phyloP scores from a whole-genome alignment of 2,329 filamentous ascomycete genomes.

The Hypocreales sp. region DNA sequence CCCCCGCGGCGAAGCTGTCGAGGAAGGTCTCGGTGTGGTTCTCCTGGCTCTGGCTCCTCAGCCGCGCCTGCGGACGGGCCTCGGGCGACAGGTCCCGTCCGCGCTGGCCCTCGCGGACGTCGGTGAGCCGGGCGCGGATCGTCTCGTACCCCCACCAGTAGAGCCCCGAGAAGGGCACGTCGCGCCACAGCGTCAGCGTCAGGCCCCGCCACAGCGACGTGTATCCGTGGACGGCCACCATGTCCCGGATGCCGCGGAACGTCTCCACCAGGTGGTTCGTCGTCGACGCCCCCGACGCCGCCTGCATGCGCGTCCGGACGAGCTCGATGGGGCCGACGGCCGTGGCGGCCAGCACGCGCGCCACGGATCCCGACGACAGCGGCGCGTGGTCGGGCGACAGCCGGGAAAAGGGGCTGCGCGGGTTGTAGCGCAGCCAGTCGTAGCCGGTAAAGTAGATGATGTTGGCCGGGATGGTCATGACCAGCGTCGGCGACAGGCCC shows the following conservation, averaged over 20 bases:
- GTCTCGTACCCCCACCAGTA: slow-evolving; percentile 98
- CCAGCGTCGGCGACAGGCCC: slow-evolving; percentile 80
- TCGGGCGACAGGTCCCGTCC: slow-evolving; percentile 12
- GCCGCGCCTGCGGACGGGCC: slow-evolving; percentile 26
- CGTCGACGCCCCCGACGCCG: slow-evolving; percentile 40
- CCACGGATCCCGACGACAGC: slow-evolving; percentile 62
- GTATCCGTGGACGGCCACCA: slow-evolving; percentile 67
- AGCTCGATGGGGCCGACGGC: slow-evolving; percentile 86
- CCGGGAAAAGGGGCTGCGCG: slow-evolving; percentile 53
- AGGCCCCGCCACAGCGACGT: slow-evolving; percentile 79
- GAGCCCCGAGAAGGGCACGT: slow-evolving; percentile 90
- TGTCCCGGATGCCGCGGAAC: slow-evolving; percentile 56
- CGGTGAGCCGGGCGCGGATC: slow-evolving; percentile 55
- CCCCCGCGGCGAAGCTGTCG: slow-evolving; percentile 82
- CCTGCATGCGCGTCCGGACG: slow-evolving; percentile 84
- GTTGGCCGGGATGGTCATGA: slow-evolving; percentile 89
- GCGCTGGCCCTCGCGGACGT: slow-evolving; percentile 43
- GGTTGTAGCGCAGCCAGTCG: slow-evolving; percentile 74
- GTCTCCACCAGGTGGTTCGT: slow-evolving; percentile 68
- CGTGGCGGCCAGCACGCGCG: slow-evolving; percentile 65
- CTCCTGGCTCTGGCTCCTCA: slow-evolving; percentile 46
- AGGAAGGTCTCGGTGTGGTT: slow-evolving; percentile 64
- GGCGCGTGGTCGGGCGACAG: slow-evolving; percentile 59
- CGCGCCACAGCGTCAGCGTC: slow-evolving; percentile 83
- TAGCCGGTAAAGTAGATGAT: slow-evolving; percentile 99